Conservation (phyloP, 1,284 basidiomycete species). For the Schizophyllum amplum region DNA sequence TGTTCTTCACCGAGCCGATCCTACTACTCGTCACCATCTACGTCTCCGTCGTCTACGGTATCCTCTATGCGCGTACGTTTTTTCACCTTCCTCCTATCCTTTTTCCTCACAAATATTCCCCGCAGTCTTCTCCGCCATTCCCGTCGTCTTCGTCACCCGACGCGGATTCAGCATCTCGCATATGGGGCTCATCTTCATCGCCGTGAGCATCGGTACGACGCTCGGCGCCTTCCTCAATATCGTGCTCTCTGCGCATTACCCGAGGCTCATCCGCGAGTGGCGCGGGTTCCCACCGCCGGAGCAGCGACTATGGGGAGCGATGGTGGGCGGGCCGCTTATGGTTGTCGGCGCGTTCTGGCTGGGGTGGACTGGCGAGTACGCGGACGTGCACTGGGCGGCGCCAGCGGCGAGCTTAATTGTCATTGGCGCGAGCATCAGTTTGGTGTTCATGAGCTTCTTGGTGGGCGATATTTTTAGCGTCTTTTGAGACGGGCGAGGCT, state of each 20-base stretch:
- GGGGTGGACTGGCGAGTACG: constrained; percentile 56
- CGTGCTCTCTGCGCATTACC: constrained; percentile 29
- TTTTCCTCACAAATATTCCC: not conserved
- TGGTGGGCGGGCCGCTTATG: constrained; percentile 42
- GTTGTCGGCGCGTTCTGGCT: constrained; percentile 49
- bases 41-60: constrained; percentile 53
- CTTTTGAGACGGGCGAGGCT: not conserved
- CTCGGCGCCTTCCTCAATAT: constrained; percentile 40
- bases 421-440: constrained; percentile 43
- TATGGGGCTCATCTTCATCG: constrained; percentile 59
- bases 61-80: not conserved
- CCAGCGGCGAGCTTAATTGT: constrained; percentile 42
- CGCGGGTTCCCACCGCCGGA: constrained; percentile 51
- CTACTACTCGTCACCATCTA: constrained; percentile 61
- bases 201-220: constrained; percentile 56
- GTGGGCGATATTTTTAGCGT: constrained; percentile 27
- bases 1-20: constrained; percentile 60
- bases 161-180: constrained; percentile 47
- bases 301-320: constrained; percentile 43
- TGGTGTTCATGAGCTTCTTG: constrained; percentile 58
- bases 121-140: constrained; percentile 51
- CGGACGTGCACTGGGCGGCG: constrained; percentile 48
- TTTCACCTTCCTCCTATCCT: not conserved
- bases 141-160: constrained; percentile 43
- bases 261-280: constrained; percentile 40